Base-by-base conservation (phyloP, 176 grass and related monocot genomes). In the Saccharum officinarum region DNA sequence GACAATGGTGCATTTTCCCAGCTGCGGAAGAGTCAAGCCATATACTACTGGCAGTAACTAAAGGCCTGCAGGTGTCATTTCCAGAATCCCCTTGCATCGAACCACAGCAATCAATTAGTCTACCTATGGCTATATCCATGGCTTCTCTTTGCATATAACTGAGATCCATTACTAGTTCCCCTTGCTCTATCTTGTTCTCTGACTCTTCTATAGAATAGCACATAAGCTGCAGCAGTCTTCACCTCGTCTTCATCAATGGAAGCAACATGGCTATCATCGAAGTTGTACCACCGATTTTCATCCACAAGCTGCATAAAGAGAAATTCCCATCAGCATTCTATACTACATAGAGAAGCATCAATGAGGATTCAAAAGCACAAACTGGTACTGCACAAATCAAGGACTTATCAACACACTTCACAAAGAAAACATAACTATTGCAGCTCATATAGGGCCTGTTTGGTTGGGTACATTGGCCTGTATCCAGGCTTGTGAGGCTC, bases 271-370 rank as follows among this genome's bases (percentile, higher is more conserved):
- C 90, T 99, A 79, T 99, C 97, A 77, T 99, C 97, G 73, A 99
- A 99, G 92, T 89, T 96, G 68, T 97, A 99, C 97, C 97, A 99
- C 28, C 65, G 88, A 63, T 92, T 96, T 75, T 99, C 90, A n/a
- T 96, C 90, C 78, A 99, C 84, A 68, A 99, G 84, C 97, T 99
- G 88, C 54, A 78, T n/a, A 88, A 87, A 66, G 52, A 50, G 9
- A 84, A 50, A n/a, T 65, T 86, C 10, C n/a, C n/a, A 71, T 87
- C 40, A 89, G 76, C 54, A 82, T 61, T 69, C 12, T 26, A 33
- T 59, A 61, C 37, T 67, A 67, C 18, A 81, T 36, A 49, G 28
- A 82, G 40, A 37, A 54, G 33, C 46, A 64, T 69, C 33, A 79
- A 71, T 18, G 18, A 57, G 57, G 61, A 78, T 67, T 88, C 28